These are phyloP conservation scores for Ceratocystis albifundus DNA, from an alignment of 2,329 filamentous ascomycete genomes.

Conservation along the genomic window DNA sequence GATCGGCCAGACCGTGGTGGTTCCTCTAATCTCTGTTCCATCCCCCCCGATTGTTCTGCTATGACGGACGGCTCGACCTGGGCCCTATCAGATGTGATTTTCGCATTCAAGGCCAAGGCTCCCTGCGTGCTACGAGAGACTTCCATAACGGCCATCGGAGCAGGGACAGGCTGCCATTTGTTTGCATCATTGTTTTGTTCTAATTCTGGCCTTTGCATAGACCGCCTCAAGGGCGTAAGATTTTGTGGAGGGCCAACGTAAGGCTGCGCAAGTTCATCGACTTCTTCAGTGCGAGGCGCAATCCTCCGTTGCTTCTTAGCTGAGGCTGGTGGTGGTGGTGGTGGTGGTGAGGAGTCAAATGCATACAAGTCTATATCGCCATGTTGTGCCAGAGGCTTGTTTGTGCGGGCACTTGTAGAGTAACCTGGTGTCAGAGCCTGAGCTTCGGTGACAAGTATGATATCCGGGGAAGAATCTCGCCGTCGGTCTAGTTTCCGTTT, in stretches of 20 bases:
- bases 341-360: background rate
- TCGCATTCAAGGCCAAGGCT: background rate
- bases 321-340: background rate
- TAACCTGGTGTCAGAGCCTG: background rate
- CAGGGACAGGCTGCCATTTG: background rate
- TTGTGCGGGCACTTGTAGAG: background rate
- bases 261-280: background rate
- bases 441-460: background rate
- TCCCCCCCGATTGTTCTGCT: background rate
- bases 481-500: constrained; percentile 8
- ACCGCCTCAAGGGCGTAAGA: background rate
- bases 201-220: background rate
- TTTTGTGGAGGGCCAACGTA: background rate
- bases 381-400: background rate
- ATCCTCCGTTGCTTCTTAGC: constrained; percentile 5
- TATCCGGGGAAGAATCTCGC: constrained; percentile 8
- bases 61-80: background rate
- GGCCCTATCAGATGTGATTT: background rate
- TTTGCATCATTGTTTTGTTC: background rate
- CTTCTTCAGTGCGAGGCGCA: background rate
- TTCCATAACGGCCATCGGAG: constrained; percentile 24
- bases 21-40: constrained; percentile 1
- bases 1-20: constrained; percentile 5
- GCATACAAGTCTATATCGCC: background rate
- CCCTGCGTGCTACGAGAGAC: constrained; percentile 22